These are phyloP conservation scores for Ampelocalamus luodianensis DNA, from an alignment of 176 grass and related monocot species.

Conservation along the genomic window DNA sequence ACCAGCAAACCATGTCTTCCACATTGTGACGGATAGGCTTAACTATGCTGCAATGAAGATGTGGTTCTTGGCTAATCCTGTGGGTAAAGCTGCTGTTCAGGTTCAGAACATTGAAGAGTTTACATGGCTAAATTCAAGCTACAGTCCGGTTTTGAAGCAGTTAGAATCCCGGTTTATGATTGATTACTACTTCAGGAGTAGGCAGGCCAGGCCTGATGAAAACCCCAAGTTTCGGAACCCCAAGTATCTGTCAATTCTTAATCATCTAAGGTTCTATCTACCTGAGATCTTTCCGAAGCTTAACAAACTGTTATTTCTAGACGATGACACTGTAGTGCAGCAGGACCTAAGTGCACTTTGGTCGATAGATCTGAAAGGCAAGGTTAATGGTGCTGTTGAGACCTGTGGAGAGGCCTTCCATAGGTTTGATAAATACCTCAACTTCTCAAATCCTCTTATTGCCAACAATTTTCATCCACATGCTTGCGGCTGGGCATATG, in stretches of 20 bases:
- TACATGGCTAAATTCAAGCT: constrained; percentile 86
- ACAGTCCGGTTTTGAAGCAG: constrained; percentile 96
- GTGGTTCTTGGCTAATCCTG: constrained; percentile 93
- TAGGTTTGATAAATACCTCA: constrained; percentile 87
- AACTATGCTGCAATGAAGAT: constrained; percentile 95
- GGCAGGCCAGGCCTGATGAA: constrained; percentile 54
- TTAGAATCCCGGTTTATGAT: constrained; percentile 75
- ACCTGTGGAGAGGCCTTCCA: constrained; percentile 86
- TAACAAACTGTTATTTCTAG: constrained; percentile 83
- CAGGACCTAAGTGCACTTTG: constrained; percentile 74
- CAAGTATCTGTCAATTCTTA: constrained; percentile 93
- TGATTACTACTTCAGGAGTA: constrained; percentile 81
- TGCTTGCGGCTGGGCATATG: constrained; percentile 88
- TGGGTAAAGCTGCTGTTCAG: constrained; percentile 70
- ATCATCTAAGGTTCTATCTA: constrained; percentile 95
- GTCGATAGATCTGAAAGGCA: constrained; percentile 80
- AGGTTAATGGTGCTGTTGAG: constrained; percentile 89
- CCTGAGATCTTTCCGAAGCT: constrained; percentile 92
- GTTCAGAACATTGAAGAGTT: constrained; percentile 89
- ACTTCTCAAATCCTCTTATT: constrained; percentile 92
- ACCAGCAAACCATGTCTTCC: constrained; percentile 83
- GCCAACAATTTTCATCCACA: constrained; percentile 75
- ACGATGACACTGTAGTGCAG: constrained; percentile 89
- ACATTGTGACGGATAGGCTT: constrained; percentile 87
- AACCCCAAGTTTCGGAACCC: constrained; percentile 90